Evolutionary conservation across 2,329 filamentous ascomycete genomes (phyloP), one percentile per base, ranked within the genome.

Genomic region (Fusarium pilosicola): DNA sequence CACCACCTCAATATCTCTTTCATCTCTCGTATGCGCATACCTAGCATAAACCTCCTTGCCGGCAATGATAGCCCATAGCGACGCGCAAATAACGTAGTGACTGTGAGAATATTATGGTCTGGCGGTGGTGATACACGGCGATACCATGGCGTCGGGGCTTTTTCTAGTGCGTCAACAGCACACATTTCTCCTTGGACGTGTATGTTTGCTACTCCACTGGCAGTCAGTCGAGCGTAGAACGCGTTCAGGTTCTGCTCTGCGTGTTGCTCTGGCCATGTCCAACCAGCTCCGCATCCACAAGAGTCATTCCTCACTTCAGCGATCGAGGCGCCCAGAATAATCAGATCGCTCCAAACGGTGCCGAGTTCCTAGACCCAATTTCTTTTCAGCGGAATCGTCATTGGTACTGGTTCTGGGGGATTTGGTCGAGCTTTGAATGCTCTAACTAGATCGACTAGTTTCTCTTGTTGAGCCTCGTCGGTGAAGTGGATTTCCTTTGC

Each of bases 201-300:
- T 3, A 70, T 38, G 3, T 41, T 22, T 5, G 20, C 41, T 3
- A 51, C 14, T 0, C 44, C 39, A 0, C 20, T 39, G 0, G 48
- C 41, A 1, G 68, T 62, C 0, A 71, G 28, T 14, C 68, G 30
- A 6, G 68, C 68, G 3, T 52, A 20, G 10, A 71, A 71, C 0
- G 44, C 44, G 1, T 24, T 42, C 11, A 71, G 22, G 9, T 71
- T 71, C 32, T 68, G 62, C 30, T 52, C 55, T 3, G 62, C 68
- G 1, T 51, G 39, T 9, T 56, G 62, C 17, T 71, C 68, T 6
- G 68, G 44, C 68, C 55, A 62, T 5, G 55, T 1, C 68, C 68
- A 71, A 15, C 68, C 68, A 0, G 68, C 68, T 24, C 68, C 68
- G 3, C 62, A 71, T 12, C 68, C 68, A 6, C 62, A 67, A 0